Evolutionary conservation across 2,329 filamentous ascomycete species (phyloP), one percentile per base, ranked within the genome.

Genomic region (Colletotrichum scovillei): DNA sequence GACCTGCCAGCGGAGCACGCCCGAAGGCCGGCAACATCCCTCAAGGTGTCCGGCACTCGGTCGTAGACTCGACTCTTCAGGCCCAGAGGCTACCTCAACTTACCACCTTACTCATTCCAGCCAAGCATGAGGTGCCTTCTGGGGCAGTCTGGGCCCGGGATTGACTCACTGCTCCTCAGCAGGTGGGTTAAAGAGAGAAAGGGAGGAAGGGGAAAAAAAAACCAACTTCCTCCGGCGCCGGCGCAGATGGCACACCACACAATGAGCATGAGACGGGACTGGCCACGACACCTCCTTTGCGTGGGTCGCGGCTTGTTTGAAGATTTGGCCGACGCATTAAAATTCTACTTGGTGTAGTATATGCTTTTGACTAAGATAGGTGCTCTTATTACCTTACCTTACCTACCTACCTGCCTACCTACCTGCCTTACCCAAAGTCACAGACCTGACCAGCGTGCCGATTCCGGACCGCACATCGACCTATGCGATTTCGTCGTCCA

Each of bases 241-340:
- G 57, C 56, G 16, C 49, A 35, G 38, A 69, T 42, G 58, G 52
- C 24, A 58, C 30, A 46, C 28, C 24, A 35, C 38, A 62, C 38
- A 38, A 28, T 16, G 8, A 42, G 32, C 38, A 12, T 19, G 22
- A 19, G 35, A n/a, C 58, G 14, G 19, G 38, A 53, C 28, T 53
- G 63, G 56, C 22, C 64, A 55, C 55, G 49, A 55, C n/a, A 55
- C n/a, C 57, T 56, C 60, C 64, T 49, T 49, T 53, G 26, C 57
- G 49, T 63, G 65, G 64, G 64, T 63, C 55, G 24, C 8, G 14
- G 32, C 58, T 22, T 49, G 19, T 38, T 56, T 56, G 62, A 68
- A 49, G 28, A 62, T 62, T 67, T 30, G 57, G 46, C 59, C 46
- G 38, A 66, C 62, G 68, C 63, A 67, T 71, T 60, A 49, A 49